Percentiles rank a stretch among this genome's conserved stretches.
These are phyloP conservation scores for Penicillium canariense DNA, from an alignment of 495 filamentous ascomycete species.

Conservation along the genomic window DNA sequence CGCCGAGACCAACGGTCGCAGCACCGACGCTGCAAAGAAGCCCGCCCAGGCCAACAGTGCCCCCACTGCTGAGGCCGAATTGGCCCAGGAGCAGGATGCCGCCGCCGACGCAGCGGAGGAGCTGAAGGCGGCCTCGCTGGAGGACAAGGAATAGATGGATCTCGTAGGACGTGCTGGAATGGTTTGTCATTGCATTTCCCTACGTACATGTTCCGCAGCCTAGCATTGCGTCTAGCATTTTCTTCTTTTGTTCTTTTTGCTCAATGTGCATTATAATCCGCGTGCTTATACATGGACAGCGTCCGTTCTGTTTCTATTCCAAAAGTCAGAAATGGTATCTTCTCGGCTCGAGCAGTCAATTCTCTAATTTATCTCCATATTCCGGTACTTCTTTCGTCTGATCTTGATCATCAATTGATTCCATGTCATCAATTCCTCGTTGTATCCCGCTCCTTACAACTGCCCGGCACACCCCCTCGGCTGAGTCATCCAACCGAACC, in stretches of 20 bases:
- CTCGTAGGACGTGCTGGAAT: background rate
- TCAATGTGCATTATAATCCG: slow-evolving; percentile 22
- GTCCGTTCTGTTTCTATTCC: slow-evolving; percentile 14
- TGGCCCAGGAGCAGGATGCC: slow-evolving; percentile 57
- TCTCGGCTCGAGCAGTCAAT: background rate
- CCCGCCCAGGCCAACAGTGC: slow-evolving; percentile 53
- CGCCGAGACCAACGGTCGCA: slow-evolving; percentile 26
- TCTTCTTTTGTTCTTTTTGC: background rate
- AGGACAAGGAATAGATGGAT: slow-evolving; percentile 46
- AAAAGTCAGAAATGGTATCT: slow-evolving; percentile 20
- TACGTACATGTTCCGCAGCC: slow-evolving; percentile 18
- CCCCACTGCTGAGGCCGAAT: slow-evolving; percentile 52
- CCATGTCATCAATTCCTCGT: no score
- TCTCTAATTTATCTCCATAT: background rate
- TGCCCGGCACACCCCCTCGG: no score
- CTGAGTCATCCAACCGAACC: slow-evolving; percentile 2
- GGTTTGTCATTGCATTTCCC: background rate
- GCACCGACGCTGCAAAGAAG: slow-evolving; percentile 51
- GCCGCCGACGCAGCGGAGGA: slow-evolving; percentile 56
- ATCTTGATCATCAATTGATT: background rate
- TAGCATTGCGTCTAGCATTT: slow-evolving; percentile 24
- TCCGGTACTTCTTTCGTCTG: background rate
- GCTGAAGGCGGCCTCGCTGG: slow-evolving; percentile 56
- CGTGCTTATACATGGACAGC: slow-evolving; percentile 23
- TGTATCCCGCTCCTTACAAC: no score